Base-by-base conservation (phyloP, 2,329 filamentous ascomycete genomes). In the Cordyceps cateniannulata region DNA sequence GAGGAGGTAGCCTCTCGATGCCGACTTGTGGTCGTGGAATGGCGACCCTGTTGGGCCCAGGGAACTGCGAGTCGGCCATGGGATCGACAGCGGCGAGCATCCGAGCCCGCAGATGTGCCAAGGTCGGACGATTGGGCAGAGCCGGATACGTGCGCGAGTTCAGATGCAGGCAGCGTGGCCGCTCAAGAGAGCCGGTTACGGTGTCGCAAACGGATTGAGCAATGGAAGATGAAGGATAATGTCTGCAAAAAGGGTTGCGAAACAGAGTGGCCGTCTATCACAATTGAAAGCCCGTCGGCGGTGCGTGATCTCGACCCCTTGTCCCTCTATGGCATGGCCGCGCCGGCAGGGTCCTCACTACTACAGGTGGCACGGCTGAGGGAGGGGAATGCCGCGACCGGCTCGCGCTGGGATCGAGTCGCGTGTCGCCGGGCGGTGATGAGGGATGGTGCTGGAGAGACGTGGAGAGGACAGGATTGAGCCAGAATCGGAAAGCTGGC, bases 1-100 rank as follows among this genome's bases (percentile, higher is more conserved):
- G 85, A 59, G 86, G 81, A 27, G 89, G 88, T 66, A 93, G 78
- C 63, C 90, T 85, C 75, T 93, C 88, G 73, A 93, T 93, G 71
- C 89, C 88, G 69, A 93, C 87, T 77, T 90, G 88, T 29, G 88
- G 88, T 69, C 90, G 84, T 65, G 88, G 85, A 81, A 91, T 88
- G 71, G 77, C 74, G 63, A 80, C 73, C 32, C 79, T 77, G 63
- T 79, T 79, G 55, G 76, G 72, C 63, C 75, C 75, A 35, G 77
- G 69, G 62, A 78, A 73, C 62, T 76, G 72, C 47, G 61, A 59
- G 20, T 62, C 61, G 54, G 61, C 50, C 61, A 62, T 62, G 25
- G 35, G 49, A 55, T 60, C 32, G 44, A 29, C 24, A 29, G 32
- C 50, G 25, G 54, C 58, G 40, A 62, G 60, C 58, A 61, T 62